Percentiles rank a stretch among this genome's conserved stretches.
Evolutionary conservation across 768 basidiomycete species (phyloP).

Genomic region (Suillus decipiens): DNA sequence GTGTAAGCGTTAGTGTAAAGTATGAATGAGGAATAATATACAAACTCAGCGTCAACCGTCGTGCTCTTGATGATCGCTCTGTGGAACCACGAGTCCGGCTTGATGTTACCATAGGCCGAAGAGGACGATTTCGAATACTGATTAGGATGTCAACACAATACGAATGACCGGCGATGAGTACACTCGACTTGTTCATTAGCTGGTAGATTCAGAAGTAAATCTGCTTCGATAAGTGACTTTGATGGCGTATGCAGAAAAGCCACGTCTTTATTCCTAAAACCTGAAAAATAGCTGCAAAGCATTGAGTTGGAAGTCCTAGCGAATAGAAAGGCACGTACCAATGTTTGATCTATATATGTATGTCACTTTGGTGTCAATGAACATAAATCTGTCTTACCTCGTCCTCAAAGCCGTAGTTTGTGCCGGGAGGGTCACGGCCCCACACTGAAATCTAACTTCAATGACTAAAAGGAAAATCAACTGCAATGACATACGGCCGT

Average conservation of each 20-base stretch:
- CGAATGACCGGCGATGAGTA: neutral
- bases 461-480: neutral
- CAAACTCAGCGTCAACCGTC: conserved; percentile 31
- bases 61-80: conserved; percentile 23
- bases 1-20: conserved; percentile 11
- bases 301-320: neutral
- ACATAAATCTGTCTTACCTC: conserved; percentile 42
- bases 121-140: conserved; percentile 41
- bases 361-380: neutral
- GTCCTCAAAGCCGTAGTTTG: conserved; percentile 77
- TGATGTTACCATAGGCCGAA: conserved; percentile 30
- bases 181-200: conserved; percentile 64
- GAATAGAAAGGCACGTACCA: conserved; percentile 36
- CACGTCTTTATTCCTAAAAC: conserved; percentile 76
- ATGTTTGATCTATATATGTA: conserved; percentile 44
- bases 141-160: neutral
- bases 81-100: conserved; percentile 34
- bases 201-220: conserved; percentile 83
- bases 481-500: conserved; percentile 54
- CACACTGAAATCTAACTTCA: conserved; percentile 40
- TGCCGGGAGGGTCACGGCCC: conserved; percentile 62
- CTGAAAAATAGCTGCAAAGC: conserved; percentile 61
- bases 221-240: conserved; percentile 76
- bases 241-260: conserved; percentile 77
- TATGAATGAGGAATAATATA: neutral